Evolutionary conservation across 495 filamentous ascomycete species (phyloP).

Genomic region (Lophiostoma macrostomum): DNA sequence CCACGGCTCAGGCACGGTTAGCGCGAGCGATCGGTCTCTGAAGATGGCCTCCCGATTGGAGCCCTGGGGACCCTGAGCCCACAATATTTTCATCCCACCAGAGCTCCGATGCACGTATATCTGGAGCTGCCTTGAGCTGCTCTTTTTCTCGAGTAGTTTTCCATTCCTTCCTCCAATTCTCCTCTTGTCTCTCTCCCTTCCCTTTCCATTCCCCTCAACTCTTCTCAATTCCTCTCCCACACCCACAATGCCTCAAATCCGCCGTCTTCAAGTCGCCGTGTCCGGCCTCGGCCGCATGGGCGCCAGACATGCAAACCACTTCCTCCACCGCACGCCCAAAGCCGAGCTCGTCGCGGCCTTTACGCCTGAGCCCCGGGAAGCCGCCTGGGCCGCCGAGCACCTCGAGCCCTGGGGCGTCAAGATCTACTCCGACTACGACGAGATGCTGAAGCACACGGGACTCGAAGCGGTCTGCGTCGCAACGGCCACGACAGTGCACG

Average conservation of each 20-base stretch:
- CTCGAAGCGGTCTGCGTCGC: slow-evolving; percentile 43
- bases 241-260: slow-evolving; percentile 13
- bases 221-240: background rate
- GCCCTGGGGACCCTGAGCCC: no score
- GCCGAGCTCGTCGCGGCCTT: slow-evolving; percentile 43
- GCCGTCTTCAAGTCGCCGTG: slow-evolving; percentile 41
- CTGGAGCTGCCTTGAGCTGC: no score
- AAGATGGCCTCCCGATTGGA: no score
- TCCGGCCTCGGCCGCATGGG: slow-evolving; percentile 48
- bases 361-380: slow-evolving; percentile 37
- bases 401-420: slow-evolving; percentile 39
- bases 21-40: no score
- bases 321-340: slow-evolving; percentile 41
- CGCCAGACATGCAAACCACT: slow-evolving; percentile 41
- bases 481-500: slow-evolving; percentile 44
- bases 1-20: no score
- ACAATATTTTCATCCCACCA: no score
- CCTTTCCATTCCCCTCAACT: background rate
- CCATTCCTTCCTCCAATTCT: background rate
- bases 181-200: background rate
- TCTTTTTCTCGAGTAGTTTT: no score
- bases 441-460: slow-evolving; percentile 43
- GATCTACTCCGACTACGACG: slow-evolving; percentile 42
- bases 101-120: no score
- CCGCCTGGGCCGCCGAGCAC: slow-evolving; percentile 38